Evolutionary conservation across 2,329 filamentous ascomycete genomes (phyloP), one percentile per base, ranked within the genome.

Genomic region (Colletotrichum sp.): DNA sequence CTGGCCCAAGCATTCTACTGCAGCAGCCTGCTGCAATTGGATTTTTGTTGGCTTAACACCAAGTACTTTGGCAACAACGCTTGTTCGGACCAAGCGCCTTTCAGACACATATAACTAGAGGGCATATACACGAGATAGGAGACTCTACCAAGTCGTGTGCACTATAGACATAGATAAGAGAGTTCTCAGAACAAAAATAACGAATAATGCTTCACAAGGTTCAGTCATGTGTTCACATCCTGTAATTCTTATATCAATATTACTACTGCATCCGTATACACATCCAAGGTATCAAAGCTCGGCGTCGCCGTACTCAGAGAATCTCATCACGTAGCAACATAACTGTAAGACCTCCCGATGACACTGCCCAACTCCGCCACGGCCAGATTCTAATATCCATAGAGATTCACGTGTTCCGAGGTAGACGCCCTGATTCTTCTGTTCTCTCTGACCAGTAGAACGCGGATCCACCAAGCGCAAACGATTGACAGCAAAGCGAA

Each of bases 401-500:
- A 84, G 15, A 85, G 67, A 64, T 85, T 84, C 24, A 82, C 79
- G 16, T 80, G 78, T 65, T 83, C 82, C 1, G 76, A 76, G 1
- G 77, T 81, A 1, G 81, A 82, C 3, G 79, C 79, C 2, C 79
- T 78, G 34, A 86, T 83, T 72, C 81, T 84, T 65, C 79, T 81
- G 77, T 88, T 88, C 75, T 85, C 82, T 27, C 81, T 80, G 33
- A 84, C 81, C 70, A 88, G 76, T 73, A 86, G 77, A 13, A 80
- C 66, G 11, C 83, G 82, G 69, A 87, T 84, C 8, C 82, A 75
- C 86, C 86, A 88, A 2, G 86, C 86, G 31, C 82, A 84, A 1
- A 76, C 71, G 13, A 84, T 81, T 0, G 83, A 81, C 24, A 80
- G 79, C 8, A 83, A 67, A 2, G 85, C 83, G 47, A 86, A 87